Evolutionary conservation across 1,284 basidiomycete species (phyloP).

Genomic region (Cystobasidium pallidum): DNA sequence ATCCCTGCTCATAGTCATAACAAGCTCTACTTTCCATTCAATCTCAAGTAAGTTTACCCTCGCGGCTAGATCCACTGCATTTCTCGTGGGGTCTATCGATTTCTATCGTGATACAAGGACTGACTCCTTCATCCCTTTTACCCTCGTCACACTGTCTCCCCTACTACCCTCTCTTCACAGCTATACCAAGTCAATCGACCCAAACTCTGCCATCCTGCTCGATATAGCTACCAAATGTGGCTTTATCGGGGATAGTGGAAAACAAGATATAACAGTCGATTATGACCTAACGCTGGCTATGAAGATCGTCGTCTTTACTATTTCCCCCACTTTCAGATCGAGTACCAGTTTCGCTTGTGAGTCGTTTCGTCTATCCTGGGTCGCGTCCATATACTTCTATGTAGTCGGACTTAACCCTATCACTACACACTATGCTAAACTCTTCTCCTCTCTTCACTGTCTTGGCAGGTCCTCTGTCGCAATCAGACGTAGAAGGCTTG

Average conservation of each 20-base stretch:
- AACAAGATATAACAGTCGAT: conserved; percentile 51
- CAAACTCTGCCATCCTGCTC: conserved; percentile 49
- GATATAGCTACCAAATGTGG: conserved; percentile 54
- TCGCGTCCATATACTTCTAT: neutral
- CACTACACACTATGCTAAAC: neutral
- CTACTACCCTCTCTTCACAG: neutral
- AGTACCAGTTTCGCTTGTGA: conserved; percentile 38
- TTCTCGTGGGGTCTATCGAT: too few relatives aligned
- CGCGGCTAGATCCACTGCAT: too few relatives aligned
- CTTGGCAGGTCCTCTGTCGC: conserved; percentile 26
- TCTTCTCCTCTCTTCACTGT: neutral
- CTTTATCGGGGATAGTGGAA: conserved; percentile 47
- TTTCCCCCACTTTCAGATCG: conserved; percentile 46
- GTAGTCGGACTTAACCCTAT: neutral
- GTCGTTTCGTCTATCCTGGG: neutral
- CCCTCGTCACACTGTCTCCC: neutral
- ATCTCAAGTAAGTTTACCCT: conserved; percentile 45
- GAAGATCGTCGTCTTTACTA: conserved; percentile 51
- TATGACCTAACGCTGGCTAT: conserved; percentile 52
- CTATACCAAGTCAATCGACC: conserved; percentile 52
- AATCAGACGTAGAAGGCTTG: conserved; percentile 29
- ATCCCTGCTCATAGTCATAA: conserved; percentile 46
- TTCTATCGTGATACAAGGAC: too few relatives aligned
- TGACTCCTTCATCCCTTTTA: neutral
- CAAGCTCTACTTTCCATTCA: conserved; percentile 44